Percentiles rank a stretch among this genome's conserved stretches.
These are phyloP conservation scores for Melastoma malabathricum DNA, from an alignment of 345 rosid species.

Conservation along the genomic window DNA sequence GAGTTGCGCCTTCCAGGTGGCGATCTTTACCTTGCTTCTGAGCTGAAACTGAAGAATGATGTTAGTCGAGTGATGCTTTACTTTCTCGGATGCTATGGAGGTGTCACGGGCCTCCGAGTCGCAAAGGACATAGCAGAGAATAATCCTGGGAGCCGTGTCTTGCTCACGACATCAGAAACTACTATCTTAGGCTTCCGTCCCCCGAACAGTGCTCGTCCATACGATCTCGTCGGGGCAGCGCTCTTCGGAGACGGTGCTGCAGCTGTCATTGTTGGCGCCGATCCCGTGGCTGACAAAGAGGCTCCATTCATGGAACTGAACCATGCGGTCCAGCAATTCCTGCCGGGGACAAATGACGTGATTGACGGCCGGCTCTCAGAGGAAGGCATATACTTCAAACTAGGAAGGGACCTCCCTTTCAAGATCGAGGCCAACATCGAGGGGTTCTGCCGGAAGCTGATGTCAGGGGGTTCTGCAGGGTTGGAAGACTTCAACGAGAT, in stretches of 20 bases:
- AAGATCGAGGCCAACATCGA: constrained; percentile 83
- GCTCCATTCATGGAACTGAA: constrained; percentile 79
- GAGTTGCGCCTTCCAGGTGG: constrained; percentile 94
- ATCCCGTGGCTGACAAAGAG: constrained; percentile 37
- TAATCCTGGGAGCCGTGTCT: constrained; percentile 78
- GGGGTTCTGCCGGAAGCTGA: constrained; percentile 63
- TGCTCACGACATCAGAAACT: constrained; percentile 77
- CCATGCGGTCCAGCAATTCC: constrained; percentile 67
- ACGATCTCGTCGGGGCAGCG: constrained; percentile 88
- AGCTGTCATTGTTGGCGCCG: constrained; percentile 59
- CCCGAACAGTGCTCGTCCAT: constrained; percentile 72
- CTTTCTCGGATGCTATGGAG: constrained; percentile 85
- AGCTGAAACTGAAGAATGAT: constrained; percentile 57
- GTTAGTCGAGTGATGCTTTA: constrained; percentile 78
- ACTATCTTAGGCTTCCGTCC: constrained; percentile 90
- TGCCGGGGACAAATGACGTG: constrained; percentile 69
- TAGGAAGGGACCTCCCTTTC: constrained; percentile 79
- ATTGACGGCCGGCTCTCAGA: constrained; percentile 73
- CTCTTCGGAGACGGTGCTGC: constrained; percentile 95
- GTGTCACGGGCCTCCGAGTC: constrained; percentile 82
- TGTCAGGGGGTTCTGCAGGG: constrained; percentile 26
- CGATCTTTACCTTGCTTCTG: constrained; percentile 58
- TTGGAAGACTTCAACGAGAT: constrained; percentile 46
- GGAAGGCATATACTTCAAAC: constrained; percentile 84
- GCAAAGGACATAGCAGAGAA: constrained; percentile 96